These are phyloP conservation scores for Dendrobium nobile DNA, from an alignment of 106 monocot species.

Conservation along the genomic window DNA sequence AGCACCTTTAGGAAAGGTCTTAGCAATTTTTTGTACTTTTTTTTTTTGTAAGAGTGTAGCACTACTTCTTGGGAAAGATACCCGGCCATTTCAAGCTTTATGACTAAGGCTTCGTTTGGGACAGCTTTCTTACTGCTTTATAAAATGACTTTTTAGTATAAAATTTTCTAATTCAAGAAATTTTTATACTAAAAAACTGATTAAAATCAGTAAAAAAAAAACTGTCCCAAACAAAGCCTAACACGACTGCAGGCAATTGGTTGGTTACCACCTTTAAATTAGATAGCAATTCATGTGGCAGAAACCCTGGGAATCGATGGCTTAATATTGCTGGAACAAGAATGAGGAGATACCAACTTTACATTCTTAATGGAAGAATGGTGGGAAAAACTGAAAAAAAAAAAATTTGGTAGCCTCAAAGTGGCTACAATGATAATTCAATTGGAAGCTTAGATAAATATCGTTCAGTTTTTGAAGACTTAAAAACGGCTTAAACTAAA, in stretches of 20 bases:
- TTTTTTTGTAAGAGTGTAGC: too few species aligned
- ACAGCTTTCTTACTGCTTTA: too few species aligned
- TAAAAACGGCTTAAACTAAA: neutral
- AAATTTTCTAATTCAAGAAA: too few species aligned
- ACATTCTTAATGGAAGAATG: neutral
- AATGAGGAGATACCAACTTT: neutral
- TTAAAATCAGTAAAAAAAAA: too few species aligned
- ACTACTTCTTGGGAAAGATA: neutral
- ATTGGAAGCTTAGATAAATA: neutral
- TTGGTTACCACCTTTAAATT: neutral
- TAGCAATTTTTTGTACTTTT: too few species aligned
- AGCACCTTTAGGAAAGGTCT: too few species aligned
- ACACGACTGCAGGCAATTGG: neutral
- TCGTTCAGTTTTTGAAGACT: neutral
- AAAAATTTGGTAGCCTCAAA: neutral
- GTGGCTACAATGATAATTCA: neutral
- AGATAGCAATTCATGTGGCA: neutral
- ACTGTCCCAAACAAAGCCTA: too few species aligned
- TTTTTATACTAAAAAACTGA: too few species aligned
- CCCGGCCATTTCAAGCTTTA: neutral
- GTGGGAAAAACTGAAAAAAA: neutral
- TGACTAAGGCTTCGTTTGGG: too few species aligned
- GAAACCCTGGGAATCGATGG: too few species aligned
- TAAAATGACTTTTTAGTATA: too few species aligned
- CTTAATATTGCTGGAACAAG: neutral